Evolutionary conservation across 2,329 filamentous ascomycete genomes (phyloP).

Genomic region (Microdochium nivale): DNA sequence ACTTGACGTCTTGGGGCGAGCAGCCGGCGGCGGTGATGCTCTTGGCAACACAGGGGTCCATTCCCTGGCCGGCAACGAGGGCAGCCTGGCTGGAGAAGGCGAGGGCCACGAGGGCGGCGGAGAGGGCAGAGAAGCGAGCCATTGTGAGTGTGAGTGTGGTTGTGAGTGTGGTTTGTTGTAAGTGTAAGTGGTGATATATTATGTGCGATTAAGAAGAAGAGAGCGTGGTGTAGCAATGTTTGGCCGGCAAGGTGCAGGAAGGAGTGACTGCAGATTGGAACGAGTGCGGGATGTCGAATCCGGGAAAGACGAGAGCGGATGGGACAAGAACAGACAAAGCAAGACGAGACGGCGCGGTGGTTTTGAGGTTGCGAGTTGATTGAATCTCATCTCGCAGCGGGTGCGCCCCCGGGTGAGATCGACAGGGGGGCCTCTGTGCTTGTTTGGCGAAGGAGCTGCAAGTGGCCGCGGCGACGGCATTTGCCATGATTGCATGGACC

Average conservation of each 20-base stretch:
- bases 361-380: background rate
- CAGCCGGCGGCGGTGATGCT: slow-evolving; percentile 26
- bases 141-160: background rate
- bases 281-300: background rate
- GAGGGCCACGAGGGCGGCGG: slow-evolving; percentile 13
- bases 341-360: background rate
- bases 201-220: background rate
- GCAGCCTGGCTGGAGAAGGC: slow-evolving; percentile 11
- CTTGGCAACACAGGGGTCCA: slow-evolving; percentile 22
- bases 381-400: background rate
- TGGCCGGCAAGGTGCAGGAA: background rate
- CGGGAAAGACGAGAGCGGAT: background rate
- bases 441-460: too few relatives aligned
- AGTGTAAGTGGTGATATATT: background rate
- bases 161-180: background rate
- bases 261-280: background rate
- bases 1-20: slow-evolving; percentile 18
- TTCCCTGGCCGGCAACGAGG: slow-evolving; percentile 13
- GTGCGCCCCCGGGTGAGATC: background rate
- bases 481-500: background rate
- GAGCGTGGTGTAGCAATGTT: background rate
- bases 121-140: background rate
- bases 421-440: too few relatives aligned
- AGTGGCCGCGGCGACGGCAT: background rate
- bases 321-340: too few relatives aligned